These are phyloP conservation scores for Aspergillus ellipticus DNA, from an alignment of 495 filamentous ascomycete genomes.

Conservation along the genomic window DNA sequence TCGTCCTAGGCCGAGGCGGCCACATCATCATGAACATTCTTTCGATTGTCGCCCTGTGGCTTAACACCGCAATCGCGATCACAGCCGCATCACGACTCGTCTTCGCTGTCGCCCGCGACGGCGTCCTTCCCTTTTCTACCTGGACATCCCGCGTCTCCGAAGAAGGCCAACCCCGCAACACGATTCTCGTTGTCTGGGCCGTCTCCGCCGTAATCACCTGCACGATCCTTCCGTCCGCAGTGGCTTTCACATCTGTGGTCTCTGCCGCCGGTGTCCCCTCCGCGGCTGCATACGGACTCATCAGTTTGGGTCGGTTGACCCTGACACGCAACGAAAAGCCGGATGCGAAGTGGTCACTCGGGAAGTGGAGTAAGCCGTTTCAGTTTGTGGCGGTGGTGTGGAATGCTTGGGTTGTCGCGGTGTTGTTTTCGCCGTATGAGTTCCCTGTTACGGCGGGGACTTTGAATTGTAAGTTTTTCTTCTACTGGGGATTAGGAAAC, in stretches of 20 bases:
- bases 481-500: neutral
- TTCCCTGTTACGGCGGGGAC: neutral
- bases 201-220: neutral
- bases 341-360: neutral
- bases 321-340: slow-evolving; percentile 22
- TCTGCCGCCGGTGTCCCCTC: slow-evolving; percentile 36
- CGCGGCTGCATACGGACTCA: slow-evolving; percentile 33
- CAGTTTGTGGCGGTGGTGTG: neutral
- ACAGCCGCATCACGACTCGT: slow-evolving; percentile 37
- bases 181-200: slow-evolving; percentile 27
- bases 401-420: neutral
- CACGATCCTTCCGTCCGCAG: neutral
- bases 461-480: neutral
- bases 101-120: slow-evolving; percentile 37
- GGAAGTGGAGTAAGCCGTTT: neutral
- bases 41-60: slow-evolving; percentile 30
- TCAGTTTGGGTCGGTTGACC: slow-evolving; percentile 32
- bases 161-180: slow-evolving; percentile 35
- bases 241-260: slow-evolving; percentile 1
- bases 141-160: slow-evolving; percentile 31
- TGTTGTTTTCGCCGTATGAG: neutral
- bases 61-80: slow-evolving; percentile 37
- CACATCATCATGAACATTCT: slow-evolving; percentile 37
- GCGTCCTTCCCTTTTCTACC: slow-evolving; percentile 34
- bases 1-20: slow-evolving; percentile 30